A percentile compares a stretch with the other conserved stretches of the same genome.
Conservation (phyloP, 768 basidiomycete genomes). For the Asterophora lycoperdoides region DNA sequence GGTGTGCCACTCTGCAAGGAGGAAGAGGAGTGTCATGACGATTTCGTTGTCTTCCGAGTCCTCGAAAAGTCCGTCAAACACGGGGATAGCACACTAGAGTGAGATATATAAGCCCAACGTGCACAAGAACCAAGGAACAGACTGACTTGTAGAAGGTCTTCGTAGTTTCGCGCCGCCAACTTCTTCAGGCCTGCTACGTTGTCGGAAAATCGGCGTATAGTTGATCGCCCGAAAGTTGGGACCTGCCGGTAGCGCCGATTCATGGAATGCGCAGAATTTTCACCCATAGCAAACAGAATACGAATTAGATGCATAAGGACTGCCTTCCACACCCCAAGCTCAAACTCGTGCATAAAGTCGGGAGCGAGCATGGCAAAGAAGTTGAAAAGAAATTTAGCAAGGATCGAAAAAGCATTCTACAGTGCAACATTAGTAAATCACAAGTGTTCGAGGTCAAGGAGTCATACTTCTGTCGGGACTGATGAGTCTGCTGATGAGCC, state of each 20-base stretch:
- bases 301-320: constrained; percentile 22
- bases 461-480: too few relatives aligned
- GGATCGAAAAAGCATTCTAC: neutral
- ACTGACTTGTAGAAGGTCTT: constrained; percentile 31
- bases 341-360: constrained; percentile 26
- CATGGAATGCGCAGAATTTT: constrained; percentile 5
- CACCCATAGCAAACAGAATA: constrained; percentile 13
- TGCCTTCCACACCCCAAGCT: constrained; percentile 24
- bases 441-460: too few relatives aligned
- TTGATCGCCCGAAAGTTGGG: constrained; percentile 12
- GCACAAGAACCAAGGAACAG: too few relatives aligned
- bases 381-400: neutral
- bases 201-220: constrained; percentile 20
- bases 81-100: constrained; percentile 9
- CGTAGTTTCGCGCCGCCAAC: constrained; percentile 23
- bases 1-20: constrained; percentile 21
- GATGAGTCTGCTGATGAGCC: too few relatives aligned
- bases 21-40: constrained; percentile 17
- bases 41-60: constrained; percentile 13
- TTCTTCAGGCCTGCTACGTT: constrained; percentile 22
- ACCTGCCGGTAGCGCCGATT: constrained; percentile 13
- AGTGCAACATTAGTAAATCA: too few relatives aligned
- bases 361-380: constrained; percentile 13
- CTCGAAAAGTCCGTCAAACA: constrained; percentile 9
- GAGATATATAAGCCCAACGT: neutral